Evolutionary conservation across 2,329 filamentous ascomycete species (phyloP).

Genomic region (Stagonosporopsis chrysanthemi): DNA sequence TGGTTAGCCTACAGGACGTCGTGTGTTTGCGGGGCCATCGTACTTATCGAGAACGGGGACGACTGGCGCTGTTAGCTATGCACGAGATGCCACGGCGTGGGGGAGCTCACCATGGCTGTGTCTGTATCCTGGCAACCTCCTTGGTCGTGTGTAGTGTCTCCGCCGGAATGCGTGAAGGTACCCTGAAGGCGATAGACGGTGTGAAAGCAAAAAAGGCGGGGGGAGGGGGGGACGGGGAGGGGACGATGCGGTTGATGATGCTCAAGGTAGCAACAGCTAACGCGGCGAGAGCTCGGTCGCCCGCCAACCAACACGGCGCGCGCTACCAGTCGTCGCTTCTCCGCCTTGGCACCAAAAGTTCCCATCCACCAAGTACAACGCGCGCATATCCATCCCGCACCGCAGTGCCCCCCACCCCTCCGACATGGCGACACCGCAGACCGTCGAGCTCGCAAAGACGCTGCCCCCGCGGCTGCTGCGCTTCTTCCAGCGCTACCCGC

Average conservation of each 20-base stretch:
- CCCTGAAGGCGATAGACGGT: background rate
- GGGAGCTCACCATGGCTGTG: conserved; percentile 51
- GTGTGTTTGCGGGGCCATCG: conserved; percentile 25
- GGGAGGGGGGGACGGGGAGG: background rate
- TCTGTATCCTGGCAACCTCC: conserved; percentile 12
- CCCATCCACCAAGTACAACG: background rate
- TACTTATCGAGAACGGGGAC: conserved; percentile 96
- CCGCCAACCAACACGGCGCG: background rate
- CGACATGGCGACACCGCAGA: conserved; percentile 40
- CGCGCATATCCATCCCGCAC: background rate
- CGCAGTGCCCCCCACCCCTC: background rate
- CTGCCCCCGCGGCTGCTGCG: conserved; percentile 80
- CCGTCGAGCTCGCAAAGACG: conserved; percentile 68
- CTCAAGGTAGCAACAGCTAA: conserved; percentile 28
- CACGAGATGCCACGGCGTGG: conserved; percentile 1
- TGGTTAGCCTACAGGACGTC: conserved; percentile 20
- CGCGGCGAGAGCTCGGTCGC: conserved; percentile 24
- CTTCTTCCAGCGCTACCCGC: conserved; percentile 92
- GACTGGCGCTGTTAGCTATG: conserved; percentile 64
- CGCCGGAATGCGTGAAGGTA: background rate
- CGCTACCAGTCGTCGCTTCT: background rate
- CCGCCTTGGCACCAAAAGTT: conserved; percentile 15
- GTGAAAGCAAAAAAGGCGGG: background rate
- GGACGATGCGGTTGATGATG: conserved; percentile 12
- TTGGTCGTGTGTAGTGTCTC: conserved; percentile 4